Evolutionary conservation across 2,329 filamentous ascomycete genomes (phyloP).

Genomic region (Arthrobotrys iridis): DNA sequence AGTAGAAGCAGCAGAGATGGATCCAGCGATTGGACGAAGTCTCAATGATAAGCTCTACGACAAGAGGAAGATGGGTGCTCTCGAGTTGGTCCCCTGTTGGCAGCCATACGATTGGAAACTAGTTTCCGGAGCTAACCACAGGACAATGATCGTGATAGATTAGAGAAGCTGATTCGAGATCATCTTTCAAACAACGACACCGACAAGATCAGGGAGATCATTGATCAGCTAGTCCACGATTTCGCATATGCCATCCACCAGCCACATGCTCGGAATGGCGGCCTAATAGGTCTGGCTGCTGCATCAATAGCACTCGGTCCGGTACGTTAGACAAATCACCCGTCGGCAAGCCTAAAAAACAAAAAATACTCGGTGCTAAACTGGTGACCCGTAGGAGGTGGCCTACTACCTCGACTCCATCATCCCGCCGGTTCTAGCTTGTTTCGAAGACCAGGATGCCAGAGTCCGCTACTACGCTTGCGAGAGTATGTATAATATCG

Average conservation of each 20-base stretch:
- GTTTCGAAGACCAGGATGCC: slow-evolving; percentile 98
- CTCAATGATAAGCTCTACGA: slow-evolving; percentile 99
- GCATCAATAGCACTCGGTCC: slow-evolving; percentile 93
- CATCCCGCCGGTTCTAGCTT: slow-evolving; percentile 93
- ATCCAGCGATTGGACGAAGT: slow-evolving; percentile 85
- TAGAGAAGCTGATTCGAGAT: slow-evolving; percentile 90
- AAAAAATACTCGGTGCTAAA: slow-evolving; percentile 46
- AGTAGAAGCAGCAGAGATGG: slow-evolving; percentile 69
- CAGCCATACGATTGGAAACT: too few species aligned
- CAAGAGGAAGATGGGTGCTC: slow-evolving; percentile 92
- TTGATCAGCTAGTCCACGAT: slow-evolving; percentile 96
- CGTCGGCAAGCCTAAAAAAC: neutral
- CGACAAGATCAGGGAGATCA: slow-evolving; percentile 82
- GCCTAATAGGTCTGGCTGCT: slow-evolving; percentile 91
- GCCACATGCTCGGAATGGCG: slow-evolving; percentile 94
- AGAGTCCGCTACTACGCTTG: slow-evolving; percentile 96
- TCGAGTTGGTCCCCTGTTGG: slow-evolving; percentile 82
- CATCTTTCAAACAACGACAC: slow-evolving; percentile 80
- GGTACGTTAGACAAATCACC: slow-evolving; percentile 68
- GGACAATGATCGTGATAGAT: slow-evolving; percentile 65
- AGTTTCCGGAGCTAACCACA: neutral
- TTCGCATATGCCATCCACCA: slow-evolving; percentile 98
- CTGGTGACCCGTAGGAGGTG: slow-evolving; percentile 73
- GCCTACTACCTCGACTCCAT: slow-evolving; percentile 92
- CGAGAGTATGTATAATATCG: slow-evolving; percentile 99